Base-by-base conservation (phyloP, 352 stramenopile genomes). In the Aphanomyces astaci region DNA sequence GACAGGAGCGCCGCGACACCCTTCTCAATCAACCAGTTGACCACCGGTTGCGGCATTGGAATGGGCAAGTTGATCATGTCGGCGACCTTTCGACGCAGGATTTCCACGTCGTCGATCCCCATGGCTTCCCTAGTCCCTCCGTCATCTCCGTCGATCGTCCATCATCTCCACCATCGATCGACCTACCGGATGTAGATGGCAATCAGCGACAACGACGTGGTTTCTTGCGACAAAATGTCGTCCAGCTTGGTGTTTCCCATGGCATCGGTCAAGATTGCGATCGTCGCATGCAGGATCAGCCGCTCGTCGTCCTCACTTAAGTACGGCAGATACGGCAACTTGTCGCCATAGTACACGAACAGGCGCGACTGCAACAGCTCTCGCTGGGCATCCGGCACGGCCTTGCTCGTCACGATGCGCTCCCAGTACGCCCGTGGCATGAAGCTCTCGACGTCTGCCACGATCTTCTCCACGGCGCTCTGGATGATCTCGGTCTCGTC, bases 401-500 rank as follows among this genome's bases (percentile, higher is more conserved):
- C n/a, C 46, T 54, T 54, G 46, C 25, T 22, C 15, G 46, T 54
- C 9, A 27, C 9, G 25, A 54, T 54, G 46, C 46, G 36, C 36
- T 43, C 36, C 51, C 51, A 59, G 51, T 59, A 59, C 19, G 51
- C 31, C 51, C 36, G 27, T 13, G 51, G 51, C 24, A 59, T 22
- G 31, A 59, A 59, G 2, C 31, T 30, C 27, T 59, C 22, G 22
- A 59, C 31, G 51, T 25, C 27, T 5, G 27, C 4, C 22, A 59
- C 31, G 27, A 59, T 59, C 4, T 27, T 22, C 51, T 59, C 51
- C 22, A 59, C 51, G 3, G 51, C 51, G 51, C 31, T 25, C 51
- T 59, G 22, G 4, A 59, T 36, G 5, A 59, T 59, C 27, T 59
- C 51, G n/a, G 22, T 25, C 27, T 59, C 24, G n/a, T 59, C 51